Base-by-base conservation (phyloP, 2,329 filamentous ascomycete genomes). In the Mycogone perniciosa region DNA sequence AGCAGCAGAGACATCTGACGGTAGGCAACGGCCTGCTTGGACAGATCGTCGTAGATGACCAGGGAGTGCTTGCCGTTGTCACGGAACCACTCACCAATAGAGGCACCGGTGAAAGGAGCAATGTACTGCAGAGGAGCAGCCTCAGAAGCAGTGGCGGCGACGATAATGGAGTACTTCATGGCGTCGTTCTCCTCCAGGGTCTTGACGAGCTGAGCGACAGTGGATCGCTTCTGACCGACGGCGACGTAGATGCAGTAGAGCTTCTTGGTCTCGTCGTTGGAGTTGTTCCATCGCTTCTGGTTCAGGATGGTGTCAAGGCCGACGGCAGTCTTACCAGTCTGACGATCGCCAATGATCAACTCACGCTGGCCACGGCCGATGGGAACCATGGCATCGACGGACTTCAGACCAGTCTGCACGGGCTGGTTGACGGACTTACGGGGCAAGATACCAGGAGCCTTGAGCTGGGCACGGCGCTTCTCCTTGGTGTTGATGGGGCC, bases 321-420 rank as follows among this genome's bases (percentile, higher is more conserved):
- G 71, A 99, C 92, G 67, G 93, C 93, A 71, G 93, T 99, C 88
- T 99, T 99, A 76, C 93, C 93, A 67, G 93, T 99, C 80, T 99
- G 93, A 90, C 93, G 93, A 74, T 99, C 93, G 81, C 93, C 93
- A 76, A 99, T 99, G 76, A 99, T 97, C 84, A 99, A 80, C 82
- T 99, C 93, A 92, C 93, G 93, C 84, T 99, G 93, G 71, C 93
- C 93, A 92, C 93, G 93, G 73, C 93, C 93, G 67, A 99, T 96
- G 67, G 93, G 93, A 66, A 99, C 93, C 93, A 99, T 97, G 77
- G 93, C 91, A 73, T 99, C 93, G 79, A 99, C 82, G 66, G 89
- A 96, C 84, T 99, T 99, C 67, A 97, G 86, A 81, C 93, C 93
- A 72, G 93, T 99, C 86, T 99, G 93, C 63, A 99, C 92, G 63